Evolutionary conservation across 495 filamentous ascomycete species (phyloP).

Genomic region (Stereocaulon alpinum): DNA sequence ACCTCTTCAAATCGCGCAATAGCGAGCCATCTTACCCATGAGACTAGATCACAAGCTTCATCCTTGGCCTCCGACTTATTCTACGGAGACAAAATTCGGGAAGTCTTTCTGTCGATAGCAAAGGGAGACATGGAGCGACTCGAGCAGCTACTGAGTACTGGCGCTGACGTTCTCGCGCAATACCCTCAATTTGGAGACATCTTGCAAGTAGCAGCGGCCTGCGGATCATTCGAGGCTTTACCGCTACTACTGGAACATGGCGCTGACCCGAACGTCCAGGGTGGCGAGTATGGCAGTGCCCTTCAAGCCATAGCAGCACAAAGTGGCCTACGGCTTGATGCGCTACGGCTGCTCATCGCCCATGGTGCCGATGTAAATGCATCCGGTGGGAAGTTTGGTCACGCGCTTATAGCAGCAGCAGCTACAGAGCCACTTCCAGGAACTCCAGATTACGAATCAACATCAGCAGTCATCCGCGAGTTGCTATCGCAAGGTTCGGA

Average conservation of each 20-base stretch:
- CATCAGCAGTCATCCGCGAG: no score
- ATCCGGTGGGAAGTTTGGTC: not conserved
- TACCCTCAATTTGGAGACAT: not conserved
- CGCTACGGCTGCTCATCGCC: not conserved
- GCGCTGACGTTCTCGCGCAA: not conserved
- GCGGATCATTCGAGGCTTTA: not conserved
- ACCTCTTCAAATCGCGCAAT: not conserved
- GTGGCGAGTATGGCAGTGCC: not conserved
- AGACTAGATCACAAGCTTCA: no score
- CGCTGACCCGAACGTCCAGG: not conserved
- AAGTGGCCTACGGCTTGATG: no score
- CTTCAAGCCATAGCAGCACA: constrained; percentile 4
- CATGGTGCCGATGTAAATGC: not conserved
- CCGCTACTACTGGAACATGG: not conserved
- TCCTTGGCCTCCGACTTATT: no score
- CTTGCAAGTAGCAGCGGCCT: constrained; percentile 2
- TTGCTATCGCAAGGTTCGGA: no score
- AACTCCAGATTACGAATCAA: no score
- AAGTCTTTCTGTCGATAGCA: not conserved
- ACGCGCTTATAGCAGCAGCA: not conserved
- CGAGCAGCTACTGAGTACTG: not conserved
- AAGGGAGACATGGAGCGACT: not conserved
- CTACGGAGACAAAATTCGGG: no score
- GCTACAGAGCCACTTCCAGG: not conserved
- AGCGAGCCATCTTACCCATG: no score